Evolutionary conservation across 768 basidiomycete genomes (phyloP).

Genomic region (Amanita jacksonii): DNA sequence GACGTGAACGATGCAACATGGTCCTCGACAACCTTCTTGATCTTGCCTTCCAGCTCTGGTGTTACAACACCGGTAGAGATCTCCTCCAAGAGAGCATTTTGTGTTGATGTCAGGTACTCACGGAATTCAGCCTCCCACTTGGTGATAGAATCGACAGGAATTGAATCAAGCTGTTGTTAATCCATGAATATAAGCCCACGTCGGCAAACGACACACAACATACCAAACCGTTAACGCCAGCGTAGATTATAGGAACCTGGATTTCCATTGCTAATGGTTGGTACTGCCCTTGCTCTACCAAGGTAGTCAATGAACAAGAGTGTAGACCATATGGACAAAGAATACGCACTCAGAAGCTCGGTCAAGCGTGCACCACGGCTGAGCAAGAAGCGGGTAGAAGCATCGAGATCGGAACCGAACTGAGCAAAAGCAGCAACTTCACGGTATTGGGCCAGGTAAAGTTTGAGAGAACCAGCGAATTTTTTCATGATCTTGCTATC

Average conservation of each 20-base stretch:
- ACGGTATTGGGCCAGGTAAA: constrained; percentile 99
- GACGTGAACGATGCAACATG: constrained; percentile 76
- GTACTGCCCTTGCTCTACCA: constrained; percentile 94
- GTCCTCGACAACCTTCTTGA: constrained; percentile 91
- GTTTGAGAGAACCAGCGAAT: constrained; percentile 98
- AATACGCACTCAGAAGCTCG: constrained; percentile 75
- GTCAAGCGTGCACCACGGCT: constrained; percentile 97
- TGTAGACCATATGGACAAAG: background rate
- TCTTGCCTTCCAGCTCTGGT: constrained; percentile 84
- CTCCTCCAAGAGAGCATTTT: constrained; percentile 70
- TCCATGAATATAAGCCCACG: too few relatives aligned
- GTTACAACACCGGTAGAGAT: constrained; percentile 80
- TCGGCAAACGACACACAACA: too few relatives aligned
- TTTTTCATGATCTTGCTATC: constrained; percentile 98
- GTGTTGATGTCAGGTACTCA: constrained; percentile 67
- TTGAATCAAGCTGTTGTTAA: constrained; percentile 79
- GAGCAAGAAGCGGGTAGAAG: constrained; percentile 97
- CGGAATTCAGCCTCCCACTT: constrained; percentile 93
- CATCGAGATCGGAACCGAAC: constrained; percentile 99
- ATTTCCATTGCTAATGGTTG: constrained; percentile 90
- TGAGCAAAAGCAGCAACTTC: constrained; percentile 99
- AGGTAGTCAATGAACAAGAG: constrained; percentile 13
- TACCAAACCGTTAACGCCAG: constrained; percentile 98
- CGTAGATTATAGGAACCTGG: constrained; percentile 98
- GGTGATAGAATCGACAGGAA: constrained; percentile 92